Percentiles rank a stretch among this genome's conserved stretches.
Conservation (phyloP, 306 rosid genomes). For the Gleditsia sinensis region DNA sequence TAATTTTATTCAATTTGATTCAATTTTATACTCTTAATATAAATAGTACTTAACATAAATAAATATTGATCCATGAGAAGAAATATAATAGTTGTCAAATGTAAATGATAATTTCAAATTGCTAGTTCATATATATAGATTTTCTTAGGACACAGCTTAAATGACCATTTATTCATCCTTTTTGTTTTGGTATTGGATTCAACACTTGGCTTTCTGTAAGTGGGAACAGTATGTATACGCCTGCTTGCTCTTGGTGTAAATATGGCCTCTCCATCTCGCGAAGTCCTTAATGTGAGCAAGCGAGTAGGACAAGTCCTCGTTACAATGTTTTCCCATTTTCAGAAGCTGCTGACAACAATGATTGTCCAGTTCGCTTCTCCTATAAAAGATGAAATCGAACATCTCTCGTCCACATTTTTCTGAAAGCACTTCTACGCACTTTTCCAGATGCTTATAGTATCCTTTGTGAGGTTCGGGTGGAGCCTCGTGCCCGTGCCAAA, state of each 20-base stretch:
- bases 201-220: no score
- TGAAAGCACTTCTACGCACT: background rate
- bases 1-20: no score
- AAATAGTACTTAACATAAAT: no score
- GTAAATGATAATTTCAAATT: no score
- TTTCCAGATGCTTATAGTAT: background rate
- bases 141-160: no score
- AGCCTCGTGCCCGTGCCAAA: background rate
- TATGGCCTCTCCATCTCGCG: background rate
- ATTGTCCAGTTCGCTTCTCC: background rate
- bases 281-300: background rate
- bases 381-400: background rate
- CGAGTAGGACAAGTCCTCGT: background rate
- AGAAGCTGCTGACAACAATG: background rate
- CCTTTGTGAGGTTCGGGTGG: background rate
- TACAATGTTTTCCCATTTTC: background rate
- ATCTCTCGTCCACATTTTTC: background rate
- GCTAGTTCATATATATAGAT: no score
- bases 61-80: no score
- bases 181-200: no score
- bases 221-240: no score
- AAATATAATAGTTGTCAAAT: no score
- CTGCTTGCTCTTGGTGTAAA: background rate
- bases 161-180: background rate
- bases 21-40: no score